Evolutionary conservation across 805 yeast genomes (phyloP), one percentile per base, ranked within the genome.

Genomic region (Wickerhamomyces sydowiorum): DNA sequence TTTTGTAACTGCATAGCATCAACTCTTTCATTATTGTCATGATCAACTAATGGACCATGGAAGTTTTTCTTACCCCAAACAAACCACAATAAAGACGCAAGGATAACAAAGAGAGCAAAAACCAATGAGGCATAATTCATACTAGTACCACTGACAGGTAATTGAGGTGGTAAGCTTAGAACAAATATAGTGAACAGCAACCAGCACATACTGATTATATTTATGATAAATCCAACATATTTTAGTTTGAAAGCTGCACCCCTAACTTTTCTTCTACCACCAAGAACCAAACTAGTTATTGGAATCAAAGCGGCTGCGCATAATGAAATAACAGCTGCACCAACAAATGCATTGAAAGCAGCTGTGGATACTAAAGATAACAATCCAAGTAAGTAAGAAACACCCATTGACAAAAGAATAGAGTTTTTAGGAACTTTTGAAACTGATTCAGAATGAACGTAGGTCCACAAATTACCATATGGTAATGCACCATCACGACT

Each of bases 401-500:
- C 76, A 0, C 63, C 73, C 72, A 82, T 80, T 14, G 87, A 78
- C 35, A 84, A 62, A 33, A 80, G 60, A 21, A 85, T 67, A 0
- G 93, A 84, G 56, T 85, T 80, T 49, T 75, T 76, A 2, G 95
- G 95, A 19, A 85, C 79, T 24, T 70, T 72, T 35, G 76, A 76
- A 41, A 73, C 65, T 10, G 75, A 70, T 7, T 67, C 58, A 1
- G 74, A 66, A 50, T 81, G 82, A 33, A 86, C 86, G 51, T 73
- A 72, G 3, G 78, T 73, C 88, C 90, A 85, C 14, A 74, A 51
- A 12, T 73, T 67, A 42, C 77, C 73, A 51, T 68, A 75, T 2
- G 95, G 95, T 35, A 86, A 61, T 0, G 89, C 95, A 29, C 81
- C 86, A 59, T 86, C 95, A 64, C 95, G 74, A 40, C 91, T 87